Base-by-base conservation (phyloP, 176 grass and related monocot species). In the Cymbopogon citratus region DNA sequence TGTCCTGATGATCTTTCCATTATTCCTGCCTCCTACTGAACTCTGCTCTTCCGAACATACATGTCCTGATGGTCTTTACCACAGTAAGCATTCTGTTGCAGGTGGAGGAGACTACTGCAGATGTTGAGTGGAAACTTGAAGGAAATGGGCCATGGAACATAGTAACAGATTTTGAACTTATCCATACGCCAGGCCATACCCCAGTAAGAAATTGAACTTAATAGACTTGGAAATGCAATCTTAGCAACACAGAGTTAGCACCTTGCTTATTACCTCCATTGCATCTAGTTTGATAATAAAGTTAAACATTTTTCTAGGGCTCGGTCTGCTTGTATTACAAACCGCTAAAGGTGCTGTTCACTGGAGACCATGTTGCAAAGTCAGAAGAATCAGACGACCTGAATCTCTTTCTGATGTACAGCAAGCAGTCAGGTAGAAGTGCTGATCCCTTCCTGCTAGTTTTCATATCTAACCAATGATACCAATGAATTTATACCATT, bases 171-270 rank as follows among this genome's bases (percentile, higher is more conserved):
- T 89, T 94, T 48, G 60, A 91, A 76, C 86, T 94, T 76, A 90
- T 94, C 52, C 40, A 94, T 76, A 94, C 94, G 23, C 92, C 95
- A 86, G 95, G 90, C 60, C 95, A 97, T 83, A 94, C 92, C n/a
- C 26, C 80, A 74, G 90, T 97, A 92, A 92, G 77, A 91, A 59
- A 61, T 82, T 21, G 16, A 60, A 86, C 46, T 39, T 40, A 7
- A 29, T 26, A 16, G 12, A 23, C 29, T 64, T 40, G 24, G 26
- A 72, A 33, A 12, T 1, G n/a, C 33, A 54, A 21, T 11, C 57
- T 25, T 66, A 25, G 25, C 15, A 24, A 74, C 9, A 24, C 21
- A 39, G 45, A 63, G 64, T 69, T 63, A 19, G 21, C 39, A 46
- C 21, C 69, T 60, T 52, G 56, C 5, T 59, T 19, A 41, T 65